phyloP scores from a whole-genome alignment of 345 rosid species.

The Syzygium aromaticum region DNA sequence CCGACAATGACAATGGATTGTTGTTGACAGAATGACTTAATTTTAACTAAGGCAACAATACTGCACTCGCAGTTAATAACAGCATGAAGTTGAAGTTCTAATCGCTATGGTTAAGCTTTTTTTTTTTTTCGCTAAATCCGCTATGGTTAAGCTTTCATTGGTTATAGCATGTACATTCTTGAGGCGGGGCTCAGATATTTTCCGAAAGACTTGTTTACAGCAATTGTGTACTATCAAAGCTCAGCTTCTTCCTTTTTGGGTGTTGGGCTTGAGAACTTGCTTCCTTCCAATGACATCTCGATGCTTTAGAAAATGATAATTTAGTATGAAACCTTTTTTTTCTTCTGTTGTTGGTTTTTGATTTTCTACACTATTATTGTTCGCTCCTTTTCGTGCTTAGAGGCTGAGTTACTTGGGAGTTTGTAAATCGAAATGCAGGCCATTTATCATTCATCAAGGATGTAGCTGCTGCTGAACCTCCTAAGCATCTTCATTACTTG shows the following conservation, averaged over 20 bases:
- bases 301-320: neutral
- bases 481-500: constrained; percentile 53
- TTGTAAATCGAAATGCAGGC: constrained; percentile 24
- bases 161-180: neutral
- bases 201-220: neutral
- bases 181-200: neutral
- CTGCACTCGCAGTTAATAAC: neutral
- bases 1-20: neutral
- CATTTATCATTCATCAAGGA: constrained; percentile 68
- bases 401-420: neutral
- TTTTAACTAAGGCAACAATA: neutral
- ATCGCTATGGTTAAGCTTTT: neutral
- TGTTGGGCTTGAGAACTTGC: neutral
- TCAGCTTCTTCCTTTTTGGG: neutral
- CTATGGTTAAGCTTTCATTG: neutral
- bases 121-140: too few species aligned
- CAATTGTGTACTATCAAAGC: neutral
- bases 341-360: neutral
- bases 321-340: neutral
- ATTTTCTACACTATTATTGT: neutral
- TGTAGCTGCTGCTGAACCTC: constrained; percentile 63
- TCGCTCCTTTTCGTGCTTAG: neutral
- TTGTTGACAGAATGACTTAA: neutral
- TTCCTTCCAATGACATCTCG: neutral
- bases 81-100: neutral